Evolutionary conservation across 1,139 yeast genomes (phyloP), one percentile per base, ranked within the genome.

Genomic region (Arxiozyma telluris): DNA sequence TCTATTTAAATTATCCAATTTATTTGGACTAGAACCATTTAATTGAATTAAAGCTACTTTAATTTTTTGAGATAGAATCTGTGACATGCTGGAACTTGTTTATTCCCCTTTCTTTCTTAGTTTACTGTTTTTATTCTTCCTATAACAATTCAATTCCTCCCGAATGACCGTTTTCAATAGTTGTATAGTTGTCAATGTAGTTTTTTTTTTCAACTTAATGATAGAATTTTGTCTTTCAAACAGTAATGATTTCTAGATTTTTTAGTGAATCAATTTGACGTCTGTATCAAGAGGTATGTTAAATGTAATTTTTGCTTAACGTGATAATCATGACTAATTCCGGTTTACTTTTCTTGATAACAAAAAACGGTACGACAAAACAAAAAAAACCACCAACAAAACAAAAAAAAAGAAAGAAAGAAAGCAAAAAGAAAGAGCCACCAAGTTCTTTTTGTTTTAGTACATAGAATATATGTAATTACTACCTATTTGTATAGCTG

Each of bases 1-100:
- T 60, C 81, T 80, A 50, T 71, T 62, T 58, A 84, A 71, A 65
- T 84, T 84, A 55, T 82, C 83, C 0, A 74, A 61, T 65, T 84
- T 84, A 62, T 82, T 85, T 2, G 80, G 61, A 15, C 61, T 57
- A 4, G 70, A 64, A 8, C 70, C 68, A 18, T 65, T 63, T 43
- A 68, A 52, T 51, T 69, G 72, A 34, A 83, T 75, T 59, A 81
- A 69, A 54, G 83, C 85, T 34, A 82, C 73, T 52, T 75, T 72
- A 43, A 79, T 74, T 47, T 81, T 74, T 49, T 76, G 72, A 1
- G 69, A 61, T 6, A 81, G 22, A 21, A 67, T 56, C 41, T 61
- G 58, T 3, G 68, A 61, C 69, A 65, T 66, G 21, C 17, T 43
- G 39, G 9, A 15, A 34, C 17, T 18, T 20, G 20, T 18, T 21